phyloP scores from a whole-genome alignment of 768 basidiomycete species.

The Leccinum sublutescens region DNA sequence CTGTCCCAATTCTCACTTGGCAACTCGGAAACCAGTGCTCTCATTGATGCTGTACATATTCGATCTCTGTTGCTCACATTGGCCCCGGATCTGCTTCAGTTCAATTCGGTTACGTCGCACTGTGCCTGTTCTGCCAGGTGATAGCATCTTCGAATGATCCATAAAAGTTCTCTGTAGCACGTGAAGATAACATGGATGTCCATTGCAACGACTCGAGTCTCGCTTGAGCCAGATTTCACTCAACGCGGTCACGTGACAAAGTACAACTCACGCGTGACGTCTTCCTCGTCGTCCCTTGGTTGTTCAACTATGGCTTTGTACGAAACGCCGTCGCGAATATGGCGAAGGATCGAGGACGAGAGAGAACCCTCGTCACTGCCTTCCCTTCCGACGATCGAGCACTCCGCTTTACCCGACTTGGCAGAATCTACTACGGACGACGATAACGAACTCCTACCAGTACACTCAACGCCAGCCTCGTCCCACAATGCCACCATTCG shows the following conservation, averaged over 20 bases:
- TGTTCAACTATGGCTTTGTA: conserved; percentile 42
- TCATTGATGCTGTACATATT: no score
- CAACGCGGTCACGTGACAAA: conserved; percentile 26
- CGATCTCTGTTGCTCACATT: no score
- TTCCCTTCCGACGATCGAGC: conserved; percentile 69
- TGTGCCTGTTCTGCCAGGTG: no score
- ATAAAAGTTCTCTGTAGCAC: no score
- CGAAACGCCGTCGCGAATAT: conserved; percentile 84
- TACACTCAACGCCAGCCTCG: conserved; percentile 66
- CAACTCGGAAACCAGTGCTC: no score
- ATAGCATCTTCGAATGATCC: no score
- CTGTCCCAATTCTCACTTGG: no score
- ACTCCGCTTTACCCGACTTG: conserved; percentile 46
- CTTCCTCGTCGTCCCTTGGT: conserved; percentile 1
- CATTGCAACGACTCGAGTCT: no score
- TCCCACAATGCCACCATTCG: conserved; percentile 51
- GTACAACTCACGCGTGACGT: conserved; percentile 20
- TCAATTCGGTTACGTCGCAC: no score
- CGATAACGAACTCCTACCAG: conserved; percentile 46
- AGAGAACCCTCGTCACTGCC: conserved; percentile 81
- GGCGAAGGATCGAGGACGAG: conserved; percentile 79
- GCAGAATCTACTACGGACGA: conserved; percentile 37
- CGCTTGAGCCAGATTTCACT: no score
- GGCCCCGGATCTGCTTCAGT: no score
- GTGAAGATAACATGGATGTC: no score